Conservation (phyloP, 352 stramenopile genomes). For the Phytophthora cactorum region DNA sequence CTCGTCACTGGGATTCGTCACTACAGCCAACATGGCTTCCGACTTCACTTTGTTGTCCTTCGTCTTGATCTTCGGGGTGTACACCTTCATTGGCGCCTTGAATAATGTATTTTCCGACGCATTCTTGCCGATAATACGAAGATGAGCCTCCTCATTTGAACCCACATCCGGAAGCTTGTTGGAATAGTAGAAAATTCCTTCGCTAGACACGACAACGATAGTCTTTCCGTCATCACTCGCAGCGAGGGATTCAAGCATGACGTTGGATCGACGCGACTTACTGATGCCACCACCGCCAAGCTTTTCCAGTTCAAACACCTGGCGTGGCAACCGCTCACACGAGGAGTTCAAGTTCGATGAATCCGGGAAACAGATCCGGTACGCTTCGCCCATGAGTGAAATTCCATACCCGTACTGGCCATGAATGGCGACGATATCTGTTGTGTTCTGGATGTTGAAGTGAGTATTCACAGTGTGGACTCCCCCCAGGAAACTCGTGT, state of each 20-base stretch:
- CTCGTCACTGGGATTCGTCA: constrained; percentile 70
- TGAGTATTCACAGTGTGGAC: constrained; percentile 57
- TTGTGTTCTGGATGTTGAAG: constrained; percentile 63
- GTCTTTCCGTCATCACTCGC: constrained; percentile 70
- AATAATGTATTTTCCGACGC: constrained; percentile 68
- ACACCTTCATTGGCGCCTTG: constrained; percentile 79
- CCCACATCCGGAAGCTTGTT: constrained; percentile 41
- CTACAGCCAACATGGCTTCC: constrained; percentile 71
- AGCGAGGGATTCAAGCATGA: constrained; percentile 72
- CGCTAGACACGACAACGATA: constrained; percentile 65
- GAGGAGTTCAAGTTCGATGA: constrained; percentile 20
- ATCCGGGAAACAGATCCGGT: constrained; percentile 64
- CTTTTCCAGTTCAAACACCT: constrained; percentile 74
- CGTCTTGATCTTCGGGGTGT: constrained; percentile 41
- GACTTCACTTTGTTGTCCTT: constrained; percentile 18
- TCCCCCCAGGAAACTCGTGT: constrained; percentile 27
- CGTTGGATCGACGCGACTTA: constrained; percentile 74
- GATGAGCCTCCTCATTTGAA: constrained; percentile 25
- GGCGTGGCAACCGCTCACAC: constrained; percentile 35
- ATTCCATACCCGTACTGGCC: constrained; percentile 75
- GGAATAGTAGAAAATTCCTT: constrained; percentile 83
- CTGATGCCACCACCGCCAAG: constrained; percentile 56
- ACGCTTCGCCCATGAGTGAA: constrained; percentile 66
- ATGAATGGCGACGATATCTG: constrained; percentile 65
- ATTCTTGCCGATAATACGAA: constrained; percentile 76